phyloP scores from a whole-genome alignment of 2,329 filamentous ascomycete genomes.

The Celoporthe dispersa region DNA sequence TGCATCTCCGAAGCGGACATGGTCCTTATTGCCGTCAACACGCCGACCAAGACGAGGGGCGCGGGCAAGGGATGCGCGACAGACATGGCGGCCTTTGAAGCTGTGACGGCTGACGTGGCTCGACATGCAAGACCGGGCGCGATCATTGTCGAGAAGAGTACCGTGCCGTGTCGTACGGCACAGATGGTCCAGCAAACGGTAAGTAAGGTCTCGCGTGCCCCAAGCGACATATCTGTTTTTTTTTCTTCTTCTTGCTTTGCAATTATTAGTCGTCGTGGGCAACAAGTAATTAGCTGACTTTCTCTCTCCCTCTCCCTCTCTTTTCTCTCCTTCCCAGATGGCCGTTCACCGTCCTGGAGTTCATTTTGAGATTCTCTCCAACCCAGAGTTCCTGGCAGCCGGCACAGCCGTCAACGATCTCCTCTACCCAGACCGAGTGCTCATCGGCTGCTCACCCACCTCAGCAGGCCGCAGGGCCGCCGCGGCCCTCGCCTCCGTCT shows the following conservation, averaged over 20 bases:
- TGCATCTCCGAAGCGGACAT: conserved; percentile 71
- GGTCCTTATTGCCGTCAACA: conserved; percentile 78
- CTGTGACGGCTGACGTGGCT: conserved; percentile 70
- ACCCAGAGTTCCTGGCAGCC: conserved; percentile 81
- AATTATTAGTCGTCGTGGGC: not conserved
- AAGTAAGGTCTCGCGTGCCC: conserved; percentile 38
- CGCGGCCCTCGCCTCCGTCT: conserved; percentile 65
- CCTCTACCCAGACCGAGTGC: conserved; percentile 70
- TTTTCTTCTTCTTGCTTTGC: not conserved
- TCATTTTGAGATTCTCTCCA: conserved; percentile 77
- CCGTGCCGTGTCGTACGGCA: conserved; percentile 76
- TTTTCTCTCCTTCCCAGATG: conserved; percentile 45
- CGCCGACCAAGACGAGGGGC: conserved; percentile 74
- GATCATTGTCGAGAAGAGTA: conserved; percentile 82
- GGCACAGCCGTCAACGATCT: conserved; percentile 76
- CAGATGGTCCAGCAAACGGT: conserved; percentile 72
- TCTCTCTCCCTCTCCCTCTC: too few relatives aligned
- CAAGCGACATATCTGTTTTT: not conserved
- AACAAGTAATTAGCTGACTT: not conserved
- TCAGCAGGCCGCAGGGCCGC: conserved; percentile 65
- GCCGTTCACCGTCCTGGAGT: conserved; percentile 63
- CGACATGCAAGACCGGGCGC: conserved; percentile 67
- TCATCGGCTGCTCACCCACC: conserved; percentile 73
- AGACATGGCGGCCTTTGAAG: conserved; percentile 74
- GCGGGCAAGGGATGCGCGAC: conserved; percentile 72